phyloP scores from a whole-genome alignment of 805 yeast genomes.

The Saturnispora ahearnii region DNA sequence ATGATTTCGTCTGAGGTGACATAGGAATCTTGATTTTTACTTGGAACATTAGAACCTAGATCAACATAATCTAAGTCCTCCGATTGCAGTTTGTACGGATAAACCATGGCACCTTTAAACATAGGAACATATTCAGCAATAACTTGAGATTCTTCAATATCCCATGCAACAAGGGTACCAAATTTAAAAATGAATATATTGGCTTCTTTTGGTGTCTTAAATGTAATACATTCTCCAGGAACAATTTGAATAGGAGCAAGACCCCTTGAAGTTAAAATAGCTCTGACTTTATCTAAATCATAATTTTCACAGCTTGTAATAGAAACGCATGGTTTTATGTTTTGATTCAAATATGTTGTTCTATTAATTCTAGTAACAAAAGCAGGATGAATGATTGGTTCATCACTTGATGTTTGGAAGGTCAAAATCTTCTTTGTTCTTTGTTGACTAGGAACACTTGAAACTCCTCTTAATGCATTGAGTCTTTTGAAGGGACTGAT shows the following conservation, averaged over 20 bases:
- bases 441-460: constrained; percentile 5
- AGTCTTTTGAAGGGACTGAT: not conserved
- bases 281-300: constrained; percentile 42
- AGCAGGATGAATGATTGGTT: constrained; percentile 13
- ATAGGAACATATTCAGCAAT: constrained; percentile 42
- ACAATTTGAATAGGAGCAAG: constrained; percentile 27
- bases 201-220: constrained; percentile 34
- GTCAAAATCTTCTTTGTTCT: constrained; percentile 11
- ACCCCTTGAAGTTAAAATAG: constrained; percentile 31
- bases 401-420: constrained; percentile 8
- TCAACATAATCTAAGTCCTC: constrained; percentile 78
- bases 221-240: constrained; percentile 54
- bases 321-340: constrained; percentile 45
- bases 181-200: constrained; percentile 54
- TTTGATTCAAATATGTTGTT: constrained; percentile 5
- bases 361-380: constrained; percentile 11
- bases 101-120: constrained; percentile 39
- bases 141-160: constrained; percentile 49
- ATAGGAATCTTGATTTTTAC: constrained; percentile 28
- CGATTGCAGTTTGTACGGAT: constrained; percentile 49
- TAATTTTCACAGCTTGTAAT: constrained; percentile 67
- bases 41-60: not conserved
- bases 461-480: not conserved
- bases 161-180: constrained; percentile 85
- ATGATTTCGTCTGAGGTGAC: constrained; percentile 45